Base-by-base conservation (phyloP, 768 basidiomycete species). In the Epithele typhae region DNA sequence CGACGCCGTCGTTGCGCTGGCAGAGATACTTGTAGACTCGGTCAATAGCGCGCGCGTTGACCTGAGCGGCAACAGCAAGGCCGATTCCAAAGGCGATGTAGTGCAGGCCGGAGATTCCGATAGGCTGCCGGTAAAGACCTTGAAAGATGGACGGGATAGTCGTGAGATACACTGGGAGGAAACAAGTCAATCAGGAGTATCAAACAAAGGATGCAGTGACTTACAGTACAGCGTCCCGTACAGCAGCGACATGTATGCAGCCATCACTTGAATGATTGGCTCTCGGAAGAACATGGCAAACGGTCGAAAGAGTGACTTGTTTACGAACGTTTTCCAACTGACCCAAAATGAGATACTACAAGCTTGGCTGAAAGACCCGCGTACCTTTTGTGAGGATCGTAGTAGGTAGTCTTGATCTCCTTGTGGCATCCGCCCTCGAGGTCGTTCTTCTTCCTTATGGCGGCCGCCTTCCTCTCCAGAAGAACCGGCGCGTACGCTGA, bases 71-170 rank as follows among this genome's bases (percentile, higher is more conserved):
- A 2, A 63, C 48, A 1, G 67, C 57, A 17, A 63, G 37, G 24
- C 61, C 85, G 2, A 82, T 14, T 0, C 84, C 87, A 5, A 90
- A 71, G 0, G 87, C 76, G 46, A 90, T 68, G 53, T 88, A 92
- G 55, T 89, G 71, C 24, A 89, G 61, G 0, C 85, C 82, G 0
- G 78, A 71, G 40, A 83, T 79, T 4, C 85, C 82, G 9, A 74
- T 62, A 0, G 59, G 49, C 59, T 86, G 64, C 30, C 72, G 63
- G 56, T 90, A 91, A 1, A 72, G 60, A 3, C 66, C 63, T 42
- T 68, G 61, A 53, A 80, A 87, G 36, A 85, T 83, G 0, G 62
- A 52, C 0, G 85, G 79, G 23, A 87, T 75, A 0, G 76, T 83
- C 1, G 82, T 83, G 25, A 87, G 64, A 58, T 82, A 82, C 19